Conservation (phyloP, 305 asterid genomes). For the Fraxinus ornus region DNA sequence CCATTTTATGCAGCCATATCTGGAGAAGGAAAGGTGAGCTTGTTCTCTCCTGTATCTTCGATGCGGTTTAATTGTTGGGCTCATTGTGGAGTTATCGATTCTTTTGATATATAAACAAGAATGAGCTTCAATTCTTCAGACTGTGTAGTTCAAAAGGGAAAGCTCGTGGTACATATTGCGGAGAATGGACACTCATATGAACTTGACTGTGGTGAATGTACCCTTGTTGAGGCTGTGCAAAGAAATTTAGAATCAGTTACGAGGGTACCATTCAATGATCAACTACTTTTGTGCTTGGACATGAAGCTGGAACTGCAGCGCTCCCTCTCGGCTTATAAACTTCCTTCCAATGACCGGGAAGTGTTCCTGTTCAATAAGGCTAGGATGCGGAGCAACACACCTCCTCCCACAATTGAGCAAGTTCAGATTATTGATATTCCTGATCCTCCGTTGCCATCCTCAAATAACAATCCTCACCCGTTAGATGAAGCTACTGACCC, state of each 20-base stretch:
- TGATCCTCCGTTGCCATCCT: conserved; percentile 55
- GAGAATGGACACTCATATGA: conserved; percentile 83
- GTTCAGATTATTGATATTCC: conserved; percentile 55
- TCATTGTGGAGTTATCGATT: conserved; percentile 17
- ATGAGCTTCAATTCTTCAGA: conserved; percentile 61
- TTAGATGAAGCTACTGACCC: conserved; percentile 89
- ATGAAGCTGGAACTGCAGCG: conserved; percentile 72
- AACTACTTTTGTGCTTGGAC: conserved; percentile 86
- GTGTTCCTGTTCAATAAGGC: conserved; percentile 79
- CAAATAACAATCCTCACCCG: conserved; percentile 60
- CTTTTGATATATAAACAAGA: conserved; percentile 3
- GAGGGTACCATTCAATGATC: conserved; percentile 63
- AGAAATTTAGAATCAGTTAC: conserved; percentile 54
- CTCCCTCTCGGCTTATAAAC: conserved; percentile 68
- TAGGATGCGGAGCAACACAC: conserved; percentile 73
- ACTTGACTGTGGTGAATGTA: conserved; percentile 63
- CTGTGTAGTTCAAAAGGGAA: conserved; percentile 64
- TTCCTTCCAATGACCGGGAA: conserved; percentile 71
- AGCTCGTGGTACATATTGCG: conserved; percentile 73
- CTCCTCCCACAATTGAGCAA: conserved; percentile 60
- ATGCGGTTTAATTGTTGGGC: conserved; percentile 11
- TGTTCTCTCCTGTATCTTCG: not conserved
- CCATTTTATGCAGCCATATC: not conserved
- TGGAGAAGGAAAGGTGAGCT: not conserved
- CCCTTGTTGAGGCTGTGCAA: conserved; percentile 72